Evolutionary conservation across 2,329 filamentous ascomycete genomes (phyloP).

Genomic region (Dothistroma pini): DNA sequence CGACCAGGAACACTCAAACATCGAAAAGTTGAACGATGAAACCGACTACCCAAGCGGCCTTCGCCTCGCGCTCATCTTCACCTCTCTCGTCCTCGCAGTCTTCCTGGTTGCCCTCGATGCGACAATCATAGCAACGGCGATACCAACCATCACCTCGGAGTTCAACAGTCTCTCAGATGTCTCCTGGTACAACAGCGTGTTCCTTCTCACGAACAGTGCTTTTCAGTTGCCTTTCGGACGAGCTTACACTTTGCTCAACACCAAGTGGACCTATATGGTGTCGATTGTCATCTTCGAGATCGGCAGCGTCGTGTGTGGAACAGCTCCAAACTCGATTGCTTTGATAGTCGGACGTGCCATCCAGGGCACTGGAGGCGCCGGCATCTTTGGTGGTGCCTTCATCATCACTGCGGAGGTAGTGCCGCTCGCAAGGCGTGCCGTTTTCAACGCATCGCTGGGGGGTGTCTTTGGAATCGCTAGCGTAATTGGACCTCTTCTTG

Average conservation of each 20-base stretch:
- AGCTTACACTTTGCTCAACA: conserved; percentile 38
- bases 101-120: conserved; percentile 5
- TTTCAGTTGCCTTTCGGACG: conserved; percentile 44
- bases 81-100: background rate
- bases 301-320: conserved; percentile 50
- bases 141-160: conserved; percentile 35
- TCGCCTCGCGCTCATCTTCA: background rate
- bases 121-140: conserved; percentile 31
- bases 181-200: conserved; percentile 34
- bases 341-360: conserved; percentile 52
- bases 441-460: conserved; percentile 33
- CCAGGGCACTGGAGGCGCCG: conserved; percentile 53
- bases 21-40: background rate
- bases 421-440: conserved; percentile 19
- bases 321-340: conserved; percentile 46
- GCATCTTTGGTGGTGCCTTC: conserved; percentile 44
- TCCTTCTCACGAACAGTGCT: conserved; percentile 39
- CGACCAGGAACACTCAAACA: background rate
- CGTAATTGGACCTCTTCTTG: conserved; percentile 50
- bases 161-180: conserved; percentile 36
- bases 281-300: conserved; percentile 43
- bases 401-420: conserved; percentile 19
- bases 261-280: conserved; percentile 43
- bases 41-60: background rate
- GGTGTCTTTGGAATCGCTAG: conserved; percentile 42